Conservation (phyloP, 1,284 basidiomycete genomes). For the Quambalaria eucalypti region DNA sequence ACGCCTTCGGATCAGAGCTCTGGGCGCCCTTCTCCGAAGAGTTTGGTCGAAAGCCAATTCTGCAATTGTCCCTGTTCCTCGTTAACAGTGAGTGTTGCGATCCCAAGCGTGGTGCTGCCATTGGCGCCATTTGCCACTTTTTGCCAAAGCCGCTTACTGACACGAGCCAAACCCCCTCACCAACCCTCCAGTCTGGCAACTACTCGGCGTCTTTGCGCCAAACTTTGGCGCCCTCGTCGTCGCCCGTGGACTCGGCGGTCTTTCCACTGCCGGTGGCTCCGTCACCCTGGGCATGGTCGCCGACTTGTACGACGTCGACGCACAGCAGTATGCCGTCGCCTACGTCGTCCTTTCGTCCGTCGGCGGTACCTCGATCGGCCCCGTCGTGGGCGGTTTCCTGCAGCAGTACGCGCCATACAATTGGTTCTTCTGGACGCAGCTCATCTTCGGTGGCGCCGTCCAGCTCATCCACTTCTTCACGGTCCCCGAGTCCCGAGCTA, state of each 20-base stretch:
- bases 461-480: slow-evolving; percentile 48
- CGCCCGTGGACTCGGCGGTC: slow-evolving; percentile 44
- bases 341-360: slow-evolving; percentile 46
- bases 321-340: slow-evolving; percentile 44
- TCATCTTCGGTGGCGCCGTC: slow-evolving; percentile 48
- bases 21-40: slow-evolving; percentile 48
- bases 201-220: slow-evolving; percentile 40
- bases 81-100: slow-evolving; percentile 49
- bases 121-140: neutral
- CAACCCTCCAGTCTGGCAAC: too few species aligned
- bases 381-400: slow-evolving; percentile 38
- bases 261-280: slow-evolving; percentile 48
- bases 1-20: slow-evolving; percentile 47
- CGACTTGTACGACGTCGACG: slow-evolving; percentile 45
- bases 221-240: slow-evolving; percentile 43
- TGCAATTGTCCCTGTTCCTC: slow-evolving; percentile 38
- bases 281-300: slow-evolving; percentile 50
- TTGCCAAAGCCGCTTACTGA: too few species aligned
- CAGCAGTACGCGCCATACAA: slow-evolving; percentile 15
- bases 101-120: too few species aligned
- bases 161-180: slow-evolving; percentile 16
- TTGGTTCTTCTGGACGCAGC: slow-evolving; percentile 49
- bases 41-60: slow-evolving; percentile 42
- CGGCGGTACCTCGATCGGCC: slow-evolving; percentile 40
- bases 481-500: slow-evolving; percentile 49